Conservation (phyloP, 768 basidiomycete genomes). For the Suillus decipiens region DNA sequence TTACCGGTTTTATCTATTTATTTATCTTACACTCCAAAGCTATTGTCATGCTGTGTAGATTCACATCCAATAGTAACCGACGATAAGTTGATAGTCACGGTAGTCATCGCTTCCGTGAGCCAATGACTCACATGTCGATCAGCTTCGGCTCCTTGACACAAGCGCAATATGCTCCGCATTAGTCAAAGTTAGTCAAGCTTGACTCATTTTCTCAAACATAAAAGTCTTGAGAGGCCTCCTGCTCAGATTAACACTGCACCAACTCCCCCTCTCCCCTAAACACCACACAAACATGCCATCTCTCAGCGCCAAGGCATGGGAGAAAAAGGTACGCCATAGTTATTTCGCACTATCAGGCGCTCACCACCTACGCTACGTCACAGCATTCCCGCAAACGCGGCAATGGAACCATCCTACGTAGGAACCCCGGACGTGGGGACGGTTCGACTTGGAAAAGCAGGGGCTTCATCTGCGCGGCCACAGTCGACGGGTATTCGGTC, state of each 20-base stretch:
- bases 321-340: not conserved
- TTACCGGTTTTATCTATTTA: not conserved
- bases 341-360: not conserved
- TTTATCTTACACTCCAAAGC: not conserved
- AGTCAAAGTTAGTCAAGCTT: slow-evolving; percentile 1
- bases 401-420: not conserved
- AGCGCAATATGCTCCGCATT: not conserved
- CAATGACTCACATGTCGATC: not conserved
- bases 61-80: not conserved
- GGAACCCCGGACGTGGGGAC: slow-evolving; percentile 7
- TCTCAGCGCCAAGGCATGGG: slow-evolving; percentile 3
- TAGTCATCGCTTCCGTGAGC: not conserved
- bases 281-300: not conserved
- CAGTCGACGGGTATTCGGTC: not conserved
- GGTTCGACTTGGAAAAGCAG: slow-evolving; percentile 3
- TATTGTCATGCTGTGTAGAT: not conserved
- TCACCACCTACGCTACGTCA: not conserved
- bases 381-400: slow-evolving; percentile 2
- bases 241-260: not conserved
- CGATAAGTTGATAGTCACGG: not conserved
- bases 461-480: not conserved
- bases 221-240: not conserved
- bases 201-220: not conserved
- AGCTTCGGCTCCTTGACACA: not conserved
- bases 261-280: not conserved